Evolutionary conservation across 495 filamentous ascomycete species (phyloP), one percentile per base, ranked within the genome.

Genomic region (Hypoxylon cercidicola): DNA sequence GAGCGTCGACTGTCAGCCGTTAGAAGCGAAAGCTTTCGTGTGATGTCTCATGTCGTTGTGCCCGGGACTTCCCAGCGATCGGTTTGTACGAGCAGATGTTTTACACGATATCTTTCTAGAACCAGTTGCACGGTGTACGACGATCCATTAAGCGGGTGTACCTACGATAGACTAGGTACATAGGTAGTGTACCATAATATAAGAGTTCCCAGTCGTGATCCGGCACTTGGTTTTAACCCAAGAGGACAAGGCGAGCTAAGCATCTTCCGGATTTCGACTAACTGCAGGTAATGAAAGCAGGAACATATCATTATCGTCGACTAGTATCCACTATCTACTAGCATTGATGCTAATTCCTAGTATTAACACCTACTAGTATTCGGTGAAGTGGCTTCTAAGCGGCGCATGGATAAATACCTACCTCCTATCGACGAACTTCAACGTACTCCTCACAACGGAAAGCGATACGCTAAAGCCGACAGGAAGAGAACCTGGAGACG

Each of bases 201-300:
- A 35, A 25, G 58, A 58, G 47, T 40, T 57, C 47, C 25, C 40
- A 48, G 49, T 43, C 8, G 9, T 25, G 52, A 53, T 55, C 54
- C 64, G 64, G 64, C 60, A 68, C 59, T 68, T 67, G 54, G 8
- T 18, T 58, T 63, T 53, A 43, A 41, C 51, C 54, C 55, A 53
- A 51, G 11, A 2, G 44, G 18, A 47, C 44, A 47, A 4, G 23
- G 52, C 46, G 37, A 49, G 39, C 32, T 45, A 52, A 40, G 3
- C 37, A 7, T 39, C 20, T 21, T 47, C 55, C 41, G 52, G 19
- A 32, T 21, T 16, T 25, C 51, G 44, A 53, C 55, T 45, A 55
- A 66, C 30, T 55, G 40, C 39, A 54, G 45, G 28, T 45, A 13
- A 50, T 40, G 45, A 60, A 66, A 56, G 56, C 44, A 66, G 63